Percentiles rank a stretch among this genome's conserved stretches.
These are phyloP conservation scores for Torulaspora indica DNA, from an alignment of 805 yeast species.

Conservation along the genomic window DNA sequence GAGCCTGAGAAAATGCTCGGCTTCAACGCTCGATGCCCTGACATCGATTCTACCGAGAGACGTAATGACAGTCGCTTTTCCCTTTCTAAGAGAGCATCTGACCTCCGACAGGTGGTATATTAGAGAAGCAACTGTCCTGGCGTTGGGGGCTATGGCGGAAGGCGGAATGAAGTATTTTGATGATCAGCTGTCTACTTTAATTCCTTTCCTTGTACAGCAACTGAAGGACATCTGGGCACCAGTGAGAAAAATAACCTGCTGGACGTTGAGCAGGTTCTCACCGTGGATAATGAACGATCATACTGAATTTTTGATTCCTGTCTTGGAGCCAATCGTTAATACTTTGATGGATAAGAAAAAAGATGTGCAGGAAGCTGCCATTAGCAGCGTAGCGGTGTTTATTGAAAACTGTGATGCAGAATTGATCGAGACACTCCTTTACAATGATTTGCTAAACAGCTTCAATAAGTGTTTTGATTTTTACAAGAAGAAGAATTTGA, in stretches of 20 bases:
- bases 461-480: slow-evolving; percentile 67
- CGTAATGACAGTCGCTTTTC: slow-evolving; percentile 64
- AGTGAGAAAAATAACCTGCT: slow-evolving; percentile 89
- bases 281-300: slow-evolving; percentile 74
- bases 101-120: slow-evolving; percentile 76
- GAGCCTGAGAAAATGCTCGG: slow-evolving; percentile 91
- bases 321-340: slow-evolving; percentile 66
- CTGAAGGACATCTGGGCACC: slow-evolving; percentile 71
- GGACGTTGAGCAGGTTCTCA: slow-evolving; percentile 88
- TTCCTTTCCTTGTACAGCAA: slow-evolving; percentile 81
- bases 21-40: slow-evolving; percentile 83
- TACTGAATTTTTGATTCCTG: slow-evolving; percentile 66
- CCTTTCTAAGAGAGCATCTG: slow-evolving; percentile 67
- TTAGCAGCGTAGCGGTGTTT: slow-evolving; percentile 78
- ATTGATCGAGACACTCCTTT: slow-evolving; percentile 52
- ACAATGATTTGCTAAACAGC: slow-evolving; percentile 62
- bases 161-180: slow-evolving; percentile 73
- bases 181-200: slow-evolving; percentile 68
- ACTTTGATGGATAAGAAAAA: slow-evolving; percentile 80
- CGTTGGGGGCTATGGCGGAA: slow-evolving; percentile 91
- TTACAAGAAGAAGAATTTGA: slow-evolving; percentile 78
- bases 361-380: slow-evolving; percentile 93
- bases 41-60: slow-evolving; percentile 63
- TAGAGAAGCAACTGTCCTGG: slow-evolving; percentile 88
- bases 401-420: slow-evolving; percentile 69